Evolutionary conservation across 495 filamentous ascomycete genomes (phyloP).

Genomic region (Lophiostoma macrostomum): DNA sequence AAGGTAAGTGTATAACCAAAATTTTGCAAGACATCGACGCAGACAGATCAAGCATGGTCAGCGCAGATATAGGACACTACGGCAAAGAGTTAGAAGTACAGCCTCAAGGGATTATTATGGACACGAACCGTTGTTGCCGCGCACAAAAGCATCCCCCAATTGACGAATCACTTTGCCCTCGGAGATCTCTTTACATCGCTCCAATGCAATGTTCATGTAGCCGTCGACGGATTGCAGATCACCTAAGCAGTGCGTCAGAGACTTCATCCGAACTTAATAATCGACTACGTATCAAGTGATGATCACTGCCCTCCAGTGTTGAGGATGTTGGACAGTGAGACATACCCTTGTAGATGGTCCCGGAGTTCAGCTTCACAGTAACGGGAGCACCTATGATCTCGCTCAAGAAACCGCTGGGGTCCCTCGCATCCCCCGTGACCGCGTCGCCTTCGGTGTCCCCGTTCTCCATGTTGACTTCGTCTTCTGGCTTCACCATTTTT

Average conservation of each 20-base stretch:
- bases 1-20: background rate
- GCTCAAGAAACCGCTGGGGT: constrained; percentile 84
- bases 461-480: too few relatives aligned
- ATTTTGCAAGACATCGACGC: background rate
- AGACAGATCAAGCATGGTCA: constrained; percentile 1
- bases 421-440: constrained; percentile 60
- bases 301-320: too few relatives aligned
- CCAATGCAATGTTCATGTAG: constrained; percentile 98
- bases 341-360: constrained; percentile 89
- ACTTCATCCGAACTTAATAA: too few relatives aligned
- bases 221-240: constrained; percentile 96
- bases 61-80: constrained; percentile 16
- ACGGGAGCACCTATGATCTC: constrained; percentile 91
- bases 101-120: background rate
- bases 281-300: too few relatives aligned
- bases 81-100: background rate
- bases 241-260: constrained; percentile 50
- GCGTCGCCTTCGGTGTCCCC: constrained; percentile 32
- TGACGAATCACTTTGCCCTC: constrained; percentile 73
- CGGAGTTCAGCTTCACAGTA: constrained; percentile 92
- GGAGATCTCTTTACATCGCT: constrained; percentile 89
- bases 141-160: constrained; percentile 94
- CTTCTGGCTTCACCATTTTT: too few relatives aligned
- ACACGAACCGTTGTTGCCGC: constrained; percentile 86
- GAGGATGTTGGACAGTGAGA: background rate